These are phyloP conservation scores for Penicillium daleae DNA, from an alignment of 495 filamentous ascomycete species.

Conservation along the genomic window DNA sequence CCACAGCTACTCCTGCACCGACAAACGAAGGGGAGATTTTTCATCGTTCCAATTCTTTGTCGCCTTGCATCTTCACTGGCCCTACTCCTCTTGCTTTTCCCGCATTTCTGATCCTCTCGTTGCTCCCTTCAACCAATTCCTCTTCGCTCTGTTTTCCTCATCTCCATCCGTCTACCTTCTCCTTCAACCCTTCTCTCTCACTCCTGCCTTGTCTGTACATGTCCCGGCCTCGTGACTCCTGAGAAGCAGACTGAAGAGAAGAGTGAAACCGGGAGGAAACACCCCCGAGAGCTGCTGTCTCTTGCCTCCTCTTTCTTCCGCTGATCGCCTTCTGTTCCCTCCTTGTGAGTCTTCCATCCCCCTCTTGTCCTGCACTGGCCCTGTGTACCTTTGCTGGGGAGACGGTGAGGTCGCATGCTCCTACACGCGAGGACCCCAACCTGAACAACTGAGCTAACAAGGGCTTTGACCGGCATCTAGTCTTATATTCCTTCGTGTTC, in stretches of 20 bases:
- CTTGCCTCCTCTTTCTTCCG: slow-evolving; percentile 15
- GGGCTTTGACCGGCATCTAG: slow-evolving; percentile 16
- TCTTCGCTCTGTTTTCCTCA: slow-evolving; percentile 9
- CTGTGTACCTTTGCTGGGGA: slow-evolving; percentile 20
- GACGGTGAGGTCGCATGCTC: neutral
- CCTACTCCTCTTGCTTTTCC: slow-evolving; percentile 27
- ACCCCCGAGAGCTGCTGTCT: slow-evolving; percentile 20
- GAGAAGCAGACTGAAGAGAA: slow-evolving; percentile 22
- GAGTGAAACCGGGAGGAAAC: neutral
- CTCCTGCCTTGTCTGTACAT: slow-evolving; percentile 45
- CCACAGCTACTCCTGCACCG: slow-evolving; percentile 27
- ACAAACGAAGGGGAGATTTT: slow-evolving; percentile 44
- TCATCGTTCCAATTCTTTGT: slow-evolving; percentile 38
- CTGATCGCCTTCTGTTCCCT: slow-evolving; percentile 27
- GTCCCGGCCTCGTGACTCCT: slow-evolving; percentile 33
- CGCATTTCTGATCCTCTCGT: slow-evolving; percentile 36
- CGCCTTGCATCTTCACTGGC: slow-evolving; percentile 43
- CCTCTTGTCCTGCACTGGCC: slow-evolving; percentile 1
- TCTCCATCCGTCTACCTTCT: slow-evolving; percentile 12
- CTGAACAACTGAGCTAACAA: slow-evolving; percentile 22
- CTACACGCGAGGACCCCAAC: neutral
- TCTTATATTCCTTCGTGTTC: slow-evolving; percentile 38
- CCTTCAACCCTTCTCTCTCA: slow-evolving; percentile 34
- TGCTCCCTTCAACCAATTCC: slow-evolving; percentile 11
- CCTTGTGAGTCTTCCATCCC: slow-evolving; percentile 32